Percentiles rank a stretch among this genome's conserved stretches.
These are phyloP conservation scores for Protomyces pachydermus DNA, from an alignment of 1,139 yeast genomes.

Conservation along the genomic window DNA sequence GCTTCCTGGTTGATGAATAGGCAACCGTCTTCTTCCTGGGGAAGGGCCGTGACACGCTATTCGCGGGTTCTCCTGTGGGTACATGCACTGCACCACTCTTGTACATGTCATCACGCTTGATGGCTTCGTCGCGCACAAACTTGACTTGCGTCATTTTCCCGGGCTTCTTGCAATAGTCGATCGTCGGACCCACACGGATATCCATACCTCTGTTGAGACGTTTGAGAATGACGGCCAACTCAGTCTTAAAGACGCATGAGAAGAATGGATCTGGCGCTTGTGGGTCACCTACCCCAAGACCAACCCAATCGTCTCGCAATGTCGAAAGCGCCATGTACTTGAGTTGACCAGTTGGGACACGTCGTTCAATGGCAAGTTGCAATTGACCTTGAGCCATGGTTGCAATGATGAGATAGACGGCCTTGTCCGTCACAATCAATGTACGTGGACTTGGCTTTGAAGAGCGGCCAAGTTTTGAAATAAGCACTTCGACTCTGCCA, in stretches of 20 bases:
- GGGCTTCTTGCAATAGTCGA: constrained; percentile 85
- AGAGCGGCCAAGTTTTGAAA: constrained; percentile 87
- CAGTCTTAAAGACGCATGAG: constrained; percentile 83
- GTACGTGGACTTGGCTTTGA: constrained; percentile 72
- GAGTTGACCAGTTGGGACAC: constrained; percentile 58
- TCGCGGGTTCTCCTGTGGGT: constrained; percentile 71
- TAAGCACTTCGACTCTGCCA: constrained; percentile 69
- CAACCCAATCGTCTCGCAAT: constrained; percentile 90
- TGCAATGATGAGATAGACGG: constrained; percentile 67
- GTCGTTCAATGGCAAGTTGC: constrained; percentile 59
- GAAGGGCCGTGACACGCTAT: constrained; percentile 62
- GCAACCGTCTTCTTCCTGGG: constrained; percentile 50
- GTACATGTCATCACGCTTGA: constrained; percentile 70
- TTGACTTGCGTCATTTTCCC: constrained; percentile 70
- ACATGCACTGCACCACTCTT: constrained; percentile 87
- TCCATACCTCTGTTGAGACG: constrained; percentile 55
- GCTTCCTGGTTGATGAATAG: constrained; percentile 27
- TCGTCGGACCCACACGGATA: constrained; percentile 66
- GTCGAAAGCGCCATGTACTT: constrained; percentile 64
- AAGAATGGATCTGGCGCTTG: constrained; percentile 74
- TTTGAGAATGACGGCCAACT: constrained; percentile 71
- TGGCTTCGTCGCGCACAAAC: constrained; percentile 54
- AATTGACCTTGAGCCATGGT: constrained; percentile 67
- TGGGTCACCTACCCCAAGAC: constrained; percentile 51
- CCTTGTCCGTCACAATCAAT: constrained; percentile 49